phyloP scores from a whole-genome alignment of 768 basidiomycete genomes.

The Lentinula guzmanii region DNA sequence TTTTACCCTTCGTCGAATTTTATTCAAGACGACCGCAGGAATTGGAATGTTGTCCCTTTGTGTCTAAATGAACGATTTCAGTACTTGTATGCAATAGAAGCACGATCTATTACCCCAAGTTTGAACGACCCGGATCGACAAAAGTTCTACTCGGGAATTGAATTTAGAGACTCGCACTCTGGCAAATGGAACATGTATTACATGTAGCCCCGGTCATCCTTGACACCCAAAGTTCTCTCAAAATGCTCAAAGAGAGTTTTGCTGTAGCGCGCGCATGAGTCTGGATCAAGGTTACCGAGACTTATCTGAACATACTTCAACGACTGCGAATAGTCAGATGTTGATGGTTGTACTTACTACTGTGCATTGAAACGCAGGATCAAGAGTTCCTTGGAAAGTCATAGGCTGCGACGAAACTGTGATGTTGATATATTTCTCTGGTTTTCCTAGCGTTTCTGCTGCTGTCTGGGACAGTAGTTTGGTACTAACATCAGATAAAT shows the following conservation, averaged over 20 bases:
- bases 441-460: not conserved
- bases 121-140: not conserved
- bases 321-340: not conserved
- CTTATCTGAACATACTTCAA: not conserved
- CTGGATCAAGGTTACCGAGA: not conserved
- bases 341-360: not conserved
- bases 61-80: not conserved
- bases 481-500: too few relatives aligned
- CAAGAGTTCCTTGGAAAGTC: not conserved
- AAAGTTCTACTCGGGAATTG: not conserved
- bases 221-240: not conserved
- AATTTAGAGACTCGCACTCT: too few relatives aligned
- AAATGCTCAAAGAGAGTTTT: not conserved
- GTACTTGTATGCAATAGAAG: not conserved
- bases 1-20: too few relatives aligned
- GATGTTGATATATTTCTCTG: not conserved
- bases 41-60: not conserved
- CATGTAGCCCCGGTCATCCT: not conserved
- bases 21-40: not conserved
- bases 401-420: not conserved
- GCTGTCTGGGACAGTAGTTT: not conserved
- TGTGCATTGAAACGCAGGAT: not conserved
- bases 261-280: not conserved
- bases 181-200: too few relatives aligned
- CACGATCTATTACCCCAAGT: not conserved